These are phyloP conservation scores for Ogataea pilisensis DNA, from an alignment of 805 yeast species.

Conservation along the genomic window DNA sequence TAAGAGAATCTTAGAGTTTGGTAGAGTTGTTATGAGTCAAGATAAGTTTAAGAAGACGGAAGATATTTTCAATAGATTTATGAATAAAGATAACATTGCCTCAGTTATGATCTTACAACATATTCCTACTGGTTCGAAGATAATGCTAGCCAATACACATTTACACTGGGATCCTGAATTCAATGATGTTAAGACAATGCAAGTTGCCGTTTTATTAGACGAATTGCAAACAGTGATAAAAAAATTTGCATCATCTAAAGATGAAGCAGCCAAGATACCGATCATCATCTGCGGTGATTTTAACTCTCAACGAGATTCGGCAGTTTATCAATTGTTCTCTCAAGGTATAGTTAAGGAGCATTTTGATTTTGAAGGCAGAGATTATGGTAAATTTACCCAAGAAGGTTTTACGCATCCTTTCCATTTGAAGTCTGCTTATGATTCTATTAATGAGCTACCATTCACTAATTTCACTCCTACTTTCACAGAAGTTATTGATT, in stretches of 20 bases:
- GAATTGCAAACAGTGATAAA: constrained; percentile 70
- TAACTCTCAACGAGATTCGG: constrained; percentile 81
- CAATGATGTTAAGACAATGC: constrained; percentile 94
- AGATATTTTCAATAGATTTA: constrained; percentile 92
- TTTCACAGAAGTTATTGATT: constrained; percentile 90
- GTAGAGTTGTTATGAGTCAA: constrained; percentile 71
- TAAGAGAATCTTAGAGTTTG: constrained; percentile 76
- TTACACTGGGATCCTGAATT: constrained; percentile 98
- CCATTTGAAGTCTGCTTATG: constrained; percentile 80
- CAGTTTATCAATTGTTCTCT: constrained; percentile 86
- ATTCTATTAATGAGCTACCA: constrained; percentile 81
- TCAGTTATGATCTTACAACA: constrained; percentile 73
- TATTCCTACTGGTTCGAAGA: constrained; percentile 60
- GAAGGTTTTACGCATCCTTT: constrained; percentile 83
- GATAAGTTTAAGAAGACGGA: constrained; percentile 89
- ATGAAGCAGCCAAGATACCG: constrained; percentile 49
- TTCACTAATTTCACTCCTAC: constrained; percentile 93
- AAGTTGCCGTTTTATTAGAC: constrained; percentile 86
- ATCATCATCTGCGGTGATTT: constrained; percentile 91
- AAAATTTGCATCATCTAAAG: constrained; percentile 31
- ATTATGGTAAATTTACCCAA: constrained; percentile 86
- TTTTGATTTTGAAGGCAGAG: constrained; percentile 76
- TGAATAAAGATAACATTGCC: constrained; percentile 94
- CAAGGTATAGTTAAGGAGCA: constrained; percentile 79
- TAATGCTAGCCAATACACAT: constrained; percentile 85